Percentiles rank a stretch among this genome's conserved stretches.
Conservation (phyloP, 257 asterid species). For the Lantana camara region DNA sequence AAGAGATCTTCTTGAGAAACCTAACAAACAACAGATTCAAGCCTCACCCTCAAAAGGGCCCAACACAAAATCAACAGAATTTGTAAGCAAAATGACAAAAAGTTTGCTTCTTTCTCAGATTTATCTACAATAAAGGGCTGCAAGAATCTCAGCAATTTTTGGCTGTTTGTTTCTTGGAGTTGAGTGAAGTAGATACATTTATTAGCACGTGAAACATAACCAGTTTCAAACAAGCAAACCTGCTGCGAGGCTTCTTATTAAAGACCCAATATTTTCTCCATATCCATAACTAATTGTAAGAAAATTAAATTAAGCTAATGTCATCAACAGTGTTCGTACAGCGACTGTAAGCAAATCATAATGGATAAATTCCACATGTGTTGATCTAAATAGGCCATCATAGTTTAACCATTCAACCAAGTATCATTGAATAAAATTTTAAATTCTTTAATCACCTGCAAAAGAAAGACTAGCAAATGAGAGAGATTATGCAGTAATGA, state of each 20-base stretch:
- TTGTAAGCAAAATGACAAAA: too few relatives aligned
- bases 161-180: conserved; percentile 4
- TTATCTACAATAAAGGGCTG: conserved; percentile 1
- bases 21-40: conserved; percentile 1
- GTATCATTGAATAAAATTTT: too few relatives aligned
- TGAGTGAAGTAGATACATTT: background rate
- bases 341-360: background rate
- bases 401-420: too few relatives aligned
- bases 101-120: background rate
- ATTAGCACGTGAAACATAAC: background rate
- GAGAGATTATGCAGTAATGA: too few relatives aligned
- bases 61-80: background rate
- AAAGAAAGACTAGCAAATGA: too few relatives aligned
- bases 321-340: background rate
- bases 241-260: too few relatives aligned
- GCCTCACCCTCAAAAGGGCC: background rate
- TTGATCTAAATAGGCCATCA: too few relatives aligned
- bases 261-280: background rate
- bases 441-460: too few relatives aligned
- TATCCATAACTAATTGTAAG: background rate
- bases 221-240: too few relatives aligned
- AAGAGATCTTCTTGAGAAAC: background rate
- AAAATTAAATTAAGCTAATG: background rate
- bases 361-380: too few relatives aligned
- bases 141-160: background rate